Evolutionary conservation across 805 yeast species (phyloP).

Genomic region (Suhomyces pyralidae): DNA sequence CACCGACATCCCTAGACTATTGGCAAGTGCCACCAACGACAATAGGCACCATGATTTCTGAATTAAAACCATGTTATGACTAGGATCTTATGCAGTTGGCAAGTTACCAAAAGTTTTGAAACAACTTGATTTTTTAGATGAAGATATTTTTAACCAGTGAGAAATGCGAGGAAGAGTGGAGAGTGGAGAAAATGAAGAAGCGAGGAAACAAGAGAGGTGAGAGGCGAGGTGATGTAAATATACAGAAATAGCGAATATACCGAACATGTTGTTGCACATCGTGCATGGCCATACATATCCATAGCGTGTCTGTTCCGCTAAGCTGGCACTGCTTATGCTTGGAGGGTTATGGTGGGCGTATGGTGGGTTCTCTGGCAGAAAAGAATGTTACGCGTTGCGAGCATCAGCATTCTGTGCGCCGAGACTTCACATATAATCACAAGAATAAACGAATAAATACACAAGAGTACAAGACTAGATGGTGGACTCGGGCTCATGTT

Average conservation of each 20-base stretch:
- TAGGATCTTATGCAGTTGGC: not conserved
- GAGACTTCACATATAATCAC: not conserved
- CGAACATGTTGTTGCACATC: not conserved
- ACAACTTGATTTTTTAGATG: not conserved
- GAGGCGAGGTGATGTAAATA: no score
- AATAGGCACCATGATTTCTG: not conserved
- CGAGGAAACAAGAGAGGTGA: not conserved
- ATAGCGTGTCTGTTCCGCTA: not conserved
- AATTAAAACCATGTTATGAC: not conserved
- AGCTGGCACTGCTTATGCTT: not conserved
- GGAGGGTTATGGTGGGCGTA: no score
- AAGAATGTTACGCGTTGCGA: not conserved
- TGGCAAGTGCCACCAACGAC: conserved; percentile 3
- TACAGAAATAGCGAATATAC: not conserved
- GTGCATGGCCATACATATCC: no score
- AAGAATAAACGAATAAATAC: no score
- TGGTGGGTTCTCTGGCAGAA: not conserved
- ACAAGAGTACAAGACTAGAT: no score
- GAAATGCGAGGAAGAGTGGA: not conserved
- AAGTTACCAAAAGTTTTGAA: not conserved
- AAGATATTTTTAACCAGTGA: not conserved
- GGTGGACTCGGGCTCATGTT: no score
- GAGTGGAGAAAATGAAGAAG: not conserved
- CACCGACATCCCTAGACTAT: conserved; percentile 33
- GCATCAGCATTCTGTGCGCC: not conserved